A percentile compares a stretch with the other conserved stretches of the same genome.
Evolutionary conservation across 306 rosid genomes (phyloP).

Genomic region (Canavalia gladiata): DNA sequence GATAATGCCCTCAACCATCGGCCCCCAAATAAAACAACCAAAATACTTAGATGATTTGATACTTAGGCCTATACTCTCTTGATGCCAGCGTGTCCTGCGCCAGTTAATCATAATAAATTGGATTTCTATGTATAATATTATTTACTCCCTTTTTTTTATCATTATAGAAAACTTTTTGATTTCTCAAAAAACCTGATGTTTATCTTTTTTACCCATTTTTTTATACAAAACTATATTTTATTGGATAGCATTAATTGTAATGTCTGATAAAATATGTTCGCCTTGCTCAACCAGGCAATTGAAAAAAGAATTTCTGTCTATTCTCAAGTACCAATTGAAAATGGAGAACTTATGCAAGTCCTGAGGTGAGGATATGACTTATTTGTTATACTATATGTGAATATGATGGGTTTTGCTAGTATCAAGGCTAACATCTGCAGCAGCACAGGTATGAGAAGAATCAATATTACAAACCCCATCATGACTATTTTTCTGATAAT

Average conservation of each 20-base stretch:
- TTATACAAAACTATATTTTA: background rate
- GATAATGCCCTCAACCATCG: background rate
- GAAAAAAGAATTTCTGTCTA: conserved; percentile 94
- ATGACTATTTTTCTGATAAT: conserved; percentile 95
- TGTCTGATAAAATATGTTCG: conserved; percentile 46
- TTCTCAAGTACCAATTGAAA: conserved; percentile 90
- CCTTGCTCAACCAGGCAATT: conserved; percentile 75
- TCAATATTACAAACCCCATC: conserved; percentile 93
- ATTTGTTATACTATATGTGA: conserved; percentile 36
- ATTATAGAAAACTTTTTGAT: conserved; percentile 1
- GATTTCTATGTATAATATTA: conserved; percentile 11
- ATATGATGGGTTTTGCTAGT: conserved; percentile 41
- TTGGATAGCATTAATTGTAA: conserved; percentile 28
- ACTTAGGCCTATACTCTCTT: conserved; percentile 13
- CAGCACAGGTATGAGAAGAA: conserved; percentile 96
- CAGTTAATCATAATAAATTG: conserved; percentile 35
- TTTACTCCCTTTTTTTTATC: conserved; percentile 23
- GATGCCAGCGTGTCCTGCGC: background rate
- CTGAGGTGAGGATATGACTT: conserved; percentile 74
- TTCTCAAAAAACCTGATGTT: conserved; percentile 14
- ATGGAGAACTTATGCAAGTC: conserved; percentile 96
- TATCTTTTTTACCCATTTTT: background rate
- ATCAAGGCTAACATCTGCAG: conserved; percentile 80
- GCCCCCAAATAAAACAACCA: background rate
- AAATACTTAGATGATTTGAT: conserved; percentile 18